Base-by-base conservation (phyloP, 805 yeast species). In the Yarrowia sp. region DNA sequence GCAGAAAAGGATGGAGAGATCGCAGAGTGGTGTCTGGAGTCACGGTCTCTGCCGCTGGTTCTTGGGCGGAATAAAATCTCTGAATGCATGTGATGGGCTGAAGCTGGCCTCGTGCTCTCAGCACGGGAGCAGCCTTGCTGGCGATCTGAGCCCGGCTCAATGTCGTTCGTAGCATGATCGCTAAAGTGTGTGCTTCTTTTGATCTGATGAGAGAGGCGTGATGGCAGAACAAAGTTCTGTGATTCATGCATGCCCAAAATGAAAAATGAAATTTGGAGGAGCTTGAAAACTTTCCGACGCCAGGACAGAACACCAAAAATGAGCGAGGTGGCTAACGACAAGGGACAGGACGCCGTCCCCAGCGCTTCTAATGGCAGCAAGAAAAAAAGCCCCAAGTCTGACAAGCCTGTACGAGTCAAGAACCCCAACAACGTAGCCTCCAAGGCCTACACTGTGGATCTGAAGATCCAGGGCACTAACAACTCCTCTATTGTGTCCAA, bases 401-500 rank as follows among this genome's bases (percentile, higher is more conserved):
- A 19, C 38, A 27, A 31, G 19, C 29, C 47, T 4, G 29, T 31
- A 27, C 18, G 29, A 27, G 29, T 38, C n/a, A 39, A 55, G 29
- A 55, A 55, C 38, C 47, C 46, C 36, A 38, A 29, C 16, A 38
- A 38, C 24, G 27, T 19, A 5, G 47, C 47, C 3, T 29, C 46
- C 24, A 55, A 38, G 38, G 47, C 61, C 19, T 31, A 55, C 29
- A 38, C 46, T 13, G 47, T 55, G 38, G 47, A 55, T 55, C 61
- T 55, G 21, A 55, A 55, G 47, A 84, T 88, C n/a, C 96, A 88
- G 72, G 91, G 90, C 3, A 88, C 96, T 2, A 88, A 89, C 69
- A 87, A 86, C 67, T 87, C 90, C 7, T 88, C 96, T 0, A 88
- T 89, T 53, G 91, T 87, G 1, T 87, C 94, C 2, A 88, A 88